Percentiles rank a stretch among this genome's conserved stretches.
phyloP scores from a whole-genome alignment of 805 yeast species.

The Metschnikowia matae region DNA sequence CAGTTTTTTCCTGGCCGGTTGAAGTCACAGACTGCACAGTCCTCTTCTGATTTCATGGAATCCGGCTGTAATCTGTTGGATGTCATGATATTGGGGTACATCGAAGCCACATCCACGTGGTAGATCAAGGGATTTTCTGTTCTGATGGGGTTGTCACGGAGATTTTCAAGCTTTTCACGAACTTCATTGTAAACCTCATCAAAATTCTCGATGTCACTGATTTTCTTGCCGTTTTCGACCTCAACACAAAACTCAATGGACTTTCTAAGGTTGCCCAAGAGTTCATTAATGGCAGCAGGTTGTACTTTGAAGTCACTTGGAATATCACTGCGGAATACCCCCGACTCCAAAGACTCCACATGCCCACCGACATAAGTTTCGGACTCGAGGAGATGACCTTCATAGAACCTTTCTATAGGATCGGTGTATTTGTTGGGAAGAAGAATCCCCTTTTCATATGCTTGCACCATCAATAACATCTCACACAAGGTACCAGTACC shows the following conservation, averaged over 20 bases:
- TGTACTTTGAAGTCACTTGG: conserved; percentile 72
- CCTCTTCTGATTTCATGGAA: conserved; percentile 91
- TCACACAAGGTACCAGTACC: conserved; percentile 99
- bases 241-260: conserved; percentile 80
- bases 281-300: conserved; percentile 76
- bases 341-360: conserved; percentile 96
- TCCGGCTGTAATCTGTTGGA: conserved; percentile 97
- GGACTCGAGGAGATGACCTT: conserved; percentile 89
- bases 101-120: conserved; percentile 98
- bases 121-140: conserved; percentile 82
- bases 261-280: conserved; percentile 64
- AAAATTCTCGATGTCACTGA: conserved; percentile 77
- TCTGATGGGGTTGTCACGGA: conserved; percentile 61
- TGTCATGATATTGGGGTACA: conserved; percentile 99
- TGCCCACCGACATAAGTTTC: conserved; percentile 99
- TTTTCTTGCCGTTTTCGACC: conserved; percentile 67
- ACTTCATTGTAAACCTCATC: conserved; percentile 69
- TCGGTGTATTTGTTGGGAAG: conserved; percentile 93
- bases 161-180: conserved; percentile 47
- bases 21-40: conserved; percentile 96
- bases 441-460: conserved; percentile 69
- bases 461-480: conserved; percentile 95
- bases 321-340: conserved; percentile 91
- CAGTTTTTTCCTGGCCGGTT: conserved; percentile 92
- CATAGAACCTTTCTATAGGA: conserved; percentile 90